Evolutionary conservation across 257 asterid species (phyloP).

Genomic region (Forsythia viridissima): DNA sequence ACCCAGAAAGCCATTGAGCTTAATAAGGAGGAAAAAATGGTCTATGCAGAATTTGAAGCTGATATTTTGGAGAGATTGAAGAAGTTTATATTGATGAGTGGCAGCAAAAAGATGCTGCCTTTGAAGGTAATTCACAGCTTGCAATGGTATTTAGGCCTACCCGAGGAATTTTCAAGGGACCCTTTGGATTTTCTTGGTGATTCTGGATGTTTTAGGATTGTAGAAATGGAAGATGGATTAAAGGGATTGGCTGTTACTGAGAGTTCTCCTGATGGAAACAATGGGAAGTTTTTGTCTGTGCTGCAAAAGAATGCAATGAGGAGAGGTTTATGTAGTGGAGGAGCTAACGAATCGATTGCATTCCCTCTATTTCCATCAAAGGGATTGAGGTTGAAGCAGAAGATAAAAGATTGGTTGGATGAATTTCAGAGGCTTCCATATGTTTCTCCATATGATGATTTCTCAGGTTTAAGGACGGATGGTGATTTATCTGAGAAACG

Average conservation of each 20-base stretch:
- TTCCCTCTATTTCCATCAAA: conserved; percentile 81
- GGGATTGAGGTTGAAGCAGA: conserved; percentile 72
- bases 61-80: conserved; percentile 64
- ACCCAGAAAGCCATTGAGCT: conserved; percentile 65
- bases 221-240: conserved; percentile 71
- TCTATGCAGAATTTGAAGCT: conserved; percentile 47
- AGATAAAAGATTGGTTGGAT: conserved; percentile 69
- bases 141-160: conserved; percentile 82
- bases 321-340: conserved; percentile 55
- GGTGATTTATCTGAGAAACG: conserved; percentile 80
- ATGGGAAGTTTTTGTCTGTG: conserved; percentile 37
- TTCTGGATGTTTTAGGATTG: conserved; percentile 43
- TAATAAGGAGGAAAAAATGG: conserved; percentile 61
- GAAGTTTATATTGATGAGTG: conserved; percentile 75
- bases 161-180: conserved; percentile 55
- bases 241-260: conserved; percentile 58
- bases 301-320: conserved; percentile 66
- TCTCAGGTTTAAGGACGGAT: conserved; percentile 46
- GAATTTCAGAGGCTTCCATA: conserved; percentile 79
- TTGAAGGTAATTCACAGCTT: conserved; percentile 65
- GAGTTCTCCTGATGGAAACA: conserved; percentile 22
- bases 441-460: conserved; percentile 69
- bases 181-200: conserved; percentile 46
- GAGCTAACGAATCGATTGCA: conserved; percentile 50
- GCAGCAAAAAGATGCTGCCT: conserved; percentile 60